phyloP scores from a whole-genome alignment of 179 eudicot species.

The Beta corolliflora region DNA sequence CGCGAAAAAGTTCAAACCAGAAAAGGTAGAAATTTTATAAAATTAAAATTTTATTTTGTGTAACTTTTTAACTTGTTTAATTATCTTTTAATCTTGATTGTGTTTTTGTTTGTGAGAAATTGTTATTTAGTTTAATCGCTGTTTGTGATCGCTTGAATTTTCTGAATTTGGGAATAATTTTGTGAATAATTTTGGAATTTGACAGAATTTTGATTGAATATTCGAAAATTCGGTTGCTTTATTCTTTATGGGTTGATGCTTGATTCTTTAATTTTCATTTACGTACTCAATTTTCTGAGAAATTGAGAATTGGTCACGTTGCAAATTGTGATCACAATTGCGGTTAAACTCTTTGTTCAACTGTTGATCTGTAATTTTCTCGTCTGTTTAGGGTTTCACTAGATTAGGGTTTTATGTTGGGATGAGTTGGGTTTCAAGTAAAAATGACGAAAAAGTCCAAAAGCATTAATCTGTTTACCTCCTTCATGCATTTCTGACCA shows the following conservation, averaged over 20 bases:
- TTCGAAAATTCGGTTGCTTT: neutral
- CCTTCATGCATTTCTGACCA: neutral
- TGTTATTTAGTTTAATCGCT: neutral
- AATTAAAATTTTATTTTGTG: neutral
- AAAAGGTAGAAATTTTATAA: constrained; percentile 23
- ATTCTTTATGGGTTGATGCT: neutral
- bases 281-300: neutral
- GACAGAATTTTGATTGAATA: too few relatives aligned
- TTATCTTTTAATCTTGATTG: too few relatives aligned
- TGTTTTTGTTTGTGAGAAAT: too few relatives aligned
- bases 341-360: neutral
- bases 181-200: too few relatives aligned
- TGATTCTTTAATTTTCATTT: neutral
- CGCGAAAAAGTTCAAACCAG: constrained; percentile 34
- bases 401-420: neutral
- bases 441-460: neutral
- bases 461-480: neutral
- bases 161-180: neutral
- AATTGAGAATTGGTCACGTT: neutral
- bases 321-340: neutral
- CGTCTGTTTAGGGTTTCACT: neutral
- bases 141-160: neutral
- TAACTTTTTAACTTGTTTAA: neutral
- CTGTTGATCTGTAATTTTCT: neutral
- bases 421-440: neutral